A percentile compares a stretch with the other conserved stretches of the same genome.
phyloP scores from a whole-genome alignment of 2,329 filamentous ascomycete species.

The Chrysosphaeria jannelii region DNA sequence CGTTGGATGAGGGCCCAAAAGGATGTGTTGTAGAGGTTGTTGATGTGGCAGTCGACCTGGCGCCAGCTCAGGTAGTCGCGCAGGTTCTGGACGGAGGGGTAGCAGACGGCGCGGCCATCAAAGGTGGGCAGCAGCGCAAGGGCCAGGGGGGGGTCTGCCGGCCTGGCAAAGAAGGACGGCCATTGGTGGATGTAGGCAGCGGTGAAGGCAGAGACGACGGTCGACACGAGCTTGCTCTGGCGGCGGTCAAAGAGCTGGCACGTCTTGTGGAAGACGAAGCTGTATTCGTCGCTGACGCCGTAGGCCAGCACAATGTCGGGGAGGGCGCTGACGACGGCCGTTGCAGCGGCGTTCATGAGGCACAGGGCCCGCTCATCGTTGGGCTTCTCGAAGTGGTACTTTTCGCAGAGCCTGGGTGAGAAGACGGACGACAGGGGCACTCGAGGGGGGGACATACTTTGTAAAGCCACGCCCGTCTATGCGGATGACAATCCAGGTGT shows the following conservation, averaged over 20 bases:
- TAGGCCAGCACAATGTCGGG: constrained; percentile 72
- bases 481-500: constrained; percentile 86
- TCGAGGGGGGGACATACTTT: constrained; percentile 24
- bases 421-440: constrained; percentile 1
- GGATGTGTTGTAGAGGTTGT: constrained; percentile 92
- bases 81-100: constrained; percentile 55
- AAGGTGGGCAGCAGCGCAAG: constrained; percentile 62
- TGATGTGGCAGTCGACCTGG: constrained; percentile 93
- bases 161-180: constrained; percentile 31
- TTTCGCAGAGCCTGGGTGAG: constrained; percentile 36
- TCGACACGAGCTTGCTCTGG: constrained; percentile 68
- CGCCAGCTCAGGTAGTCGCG: constrained; percentile 93
- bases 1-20: constrained; percentile 73
- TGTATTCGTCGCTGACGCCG: constrained; percentile 84
- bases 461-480: constrained; percentile 88
- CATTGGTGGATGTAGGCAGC: constrained; percentile 68
- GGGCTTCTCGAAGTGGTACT: constrained; percentile 68
- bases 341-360: constrained; percentile 86
- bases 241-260: constrained; percentile 64
- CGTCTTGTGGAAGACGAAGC: constrained; percentile 68
- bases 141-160: constrained; percentile 21
- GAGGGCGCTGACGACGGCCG: constrained; percentile 52
- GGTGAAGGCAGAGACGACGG: constrained; percentile 77
- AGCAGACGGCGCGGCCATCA: constrained; percentile 72
- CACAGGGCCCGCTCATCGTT: constrained; percentile 69